Evolutionary conservation across 768 basidiomycete species (phyloP).

Genomic region (Termitomyces sp.): DNA sequence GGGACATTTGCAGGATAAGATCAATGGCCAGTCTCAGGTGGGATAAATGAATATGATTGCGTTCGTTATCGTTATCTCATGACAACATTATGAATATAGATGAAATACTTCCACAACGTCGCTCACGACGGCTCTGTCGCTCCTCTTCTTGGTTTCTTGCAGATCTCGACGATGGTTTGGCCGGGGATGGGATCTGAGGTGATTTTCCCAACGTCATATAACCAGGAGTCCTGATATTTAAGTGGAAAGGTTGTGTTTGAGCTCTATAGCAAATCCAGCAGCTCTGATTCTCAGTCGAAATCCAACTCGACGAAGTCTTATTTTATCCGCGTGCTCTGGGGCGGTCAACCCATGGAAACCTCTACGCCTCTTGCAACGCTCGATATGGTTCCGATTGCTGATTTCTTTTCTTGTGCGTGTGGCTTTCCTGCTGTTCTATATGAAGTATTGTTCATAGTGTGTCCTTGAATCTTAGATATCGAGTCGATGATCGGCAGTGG

Average conservation of each 20-base stretch:
- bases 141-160: slow-evolving; percentile 41
- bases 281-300: neutral
- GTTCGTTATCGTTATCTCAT: neutral
- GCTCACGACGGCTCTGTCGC: slow-evolving; percentile 48
- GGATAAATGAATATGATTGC: no score
- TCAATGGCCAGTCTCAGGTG: slow-evolving; percentile 31
- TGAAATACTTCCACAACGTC: slow-evolving; percentile 21
- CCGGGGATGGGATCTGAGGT: slow-evolving; percentile 52
- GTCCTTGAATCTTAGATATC: slow-evolving; percentile 25
- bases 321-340: slow-evolving; percentile 45
- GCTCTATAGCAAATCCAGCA: slow-evolving; percentile 23
- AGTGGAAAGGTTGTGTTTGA: slow-evolving; percentile 34
- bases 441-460: neutral
- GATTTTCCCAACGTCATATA: neutral
- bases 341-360: slow-evolving; percentile 43
- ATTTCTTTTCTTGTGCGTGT: slow-evolving; percentile 37
- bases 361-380: slow-evolving; percentile 40
- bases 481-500: slow-evolving; percentile 31
- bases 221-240: neutral
- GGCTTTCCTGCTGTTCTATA: neutral
- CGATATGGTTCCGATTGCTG: slow-evolving; percentile 36
- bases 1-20: slow-evolving; percentile 29
- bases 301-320: slow-evolving; percentile 7
- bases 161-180: slow-evolving; percentile 47
- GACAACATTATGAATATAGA: neutral